Conservation (phyloP, 2,329 filamentous ascomycete species). For the Domatiomyces catenatus region DNA sequence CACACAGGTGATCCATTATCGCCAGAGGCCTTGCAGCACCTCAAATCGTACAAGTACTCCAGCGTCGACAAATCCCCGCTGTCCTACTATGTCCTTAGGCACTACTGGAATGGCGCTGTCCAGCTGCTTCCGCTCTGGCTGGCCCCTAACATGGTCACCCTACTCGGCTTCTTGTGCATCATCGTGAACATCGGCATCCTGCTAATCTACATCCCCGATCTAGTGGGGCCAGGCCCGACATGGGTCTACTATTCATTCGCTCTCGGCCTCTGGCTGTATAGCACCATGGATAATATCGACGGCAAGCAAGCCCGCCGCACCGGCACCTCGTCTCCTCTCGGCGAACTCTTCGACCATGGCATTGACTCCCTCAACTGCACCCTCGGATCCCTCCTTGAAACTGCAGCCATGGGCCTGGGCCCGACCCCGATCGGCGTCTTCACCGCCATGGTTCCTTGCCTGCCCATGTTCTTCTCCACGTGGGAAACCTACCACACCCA, state of each 20-base stretch:
- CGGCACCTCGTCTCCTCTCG: slow-evolving; percentile 83
- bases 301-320: slow-evolving; percentile 93
- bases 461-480: slow-evolving; percentile 98
- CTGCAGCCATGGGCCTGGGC: slow-evolving; percentile 82
- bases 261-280: slow-evolving; percentile 91
- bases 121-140: slow-evolving; percentile 88
- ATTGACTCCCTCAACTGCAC: slow-evolving; percentile 98
- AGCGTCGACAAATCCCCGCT: slow-evolving; percentile 90
- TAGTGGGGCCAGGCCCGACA: slow-evolving; percentile 71
- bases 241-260: slow-evolving; percentile 97
- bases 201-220: slow-evolving; percentile 70
- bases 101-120: slow-evolving; percentile 81
- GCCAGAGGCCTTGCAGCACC: slow-evolving; percentile 76
- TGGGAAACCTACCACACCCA: slow-evolving; percentile 99
- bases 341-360: slow-evolving; percentile 95
- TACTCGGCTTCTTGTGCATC: slow-evolving; percentile 90
- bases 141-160: slow-evolving; percentile 92
- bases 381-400: slow-evolving; percentile 75
- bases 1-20: slow-evolving; percentile 45
- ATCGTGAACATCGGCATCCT: slow-evolving; percentile 64
- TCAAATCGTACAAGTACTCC: slow-evolving; percentile 94
- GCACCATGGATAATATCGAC: slow-evolving; percentile 97
- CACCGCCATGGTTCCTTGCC: slow-evolving; percentile 75
- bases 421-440: slow-evolving; percentile 73
- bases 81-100: slow-evolving; percentile 82